Base-by-base conservation (phyloP, 768 basidiomycete genomes). In the Boletus insuetus region DNA sequence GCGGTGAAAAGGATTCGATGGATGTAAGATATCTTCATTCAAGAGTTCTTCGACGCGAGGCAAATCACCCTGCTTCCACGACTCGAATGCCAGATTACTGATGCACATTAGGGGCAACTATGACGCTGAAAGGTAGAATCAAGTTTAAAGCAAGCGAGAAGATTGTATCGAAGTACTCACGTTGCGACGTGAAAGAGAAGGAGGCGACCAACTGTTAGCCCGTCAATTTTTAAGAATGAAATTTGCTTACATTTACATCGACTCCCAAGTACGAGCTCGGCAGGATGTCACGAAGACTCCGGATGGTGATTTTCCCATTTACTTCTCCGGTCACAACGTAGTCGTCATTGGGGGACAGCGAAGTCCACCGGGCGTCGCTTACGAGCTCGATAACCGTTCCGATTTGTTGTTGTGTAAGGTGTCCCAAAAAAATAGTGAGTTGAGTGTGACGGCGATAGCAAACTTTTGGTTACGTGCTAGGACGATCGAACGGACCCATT, bases 71-170 rank as follows among this genome's bases (percentile, higher is more conserved):
- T 42, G 22, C 12, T 0, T 50, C 58, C 58, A 59, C 4, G 40
- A 53, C 3, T n/a, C 6, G 22, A 49, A 50, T 42, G 6, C 31
- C 16, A 2, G 6, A 10, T 50, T 9, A 2, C 22, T n/a, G 14
- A 59, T 24, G 31, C 4, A 5, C 10, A 58, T 42, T 1, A 59
- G 14, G 3, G 58, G 57, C 7, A 54, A 10, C 57, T 50, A 1
- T 5, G 22, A 47, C 0, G 4, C 56, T 57, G 12, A 6, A 7
- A n/a, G 19, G 6, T 2, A 34, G 32, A 11, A 34, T 34, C 32
- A 10, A 19, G 3, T 6, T 49, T 1, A 47, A 42, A 17, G 10
- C 3, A 8, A 17, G 8, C 13, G 3, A 39, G 0, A 2, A 20
- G 2, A 22, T 2, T 2, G 24, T 16, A 1, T 19, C 24, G n/a